Evolutionary conservation across 2,329 filamentous ascomycete genomes (phyloP).

Genomic region (Metarhizium rileyi): DNA sequence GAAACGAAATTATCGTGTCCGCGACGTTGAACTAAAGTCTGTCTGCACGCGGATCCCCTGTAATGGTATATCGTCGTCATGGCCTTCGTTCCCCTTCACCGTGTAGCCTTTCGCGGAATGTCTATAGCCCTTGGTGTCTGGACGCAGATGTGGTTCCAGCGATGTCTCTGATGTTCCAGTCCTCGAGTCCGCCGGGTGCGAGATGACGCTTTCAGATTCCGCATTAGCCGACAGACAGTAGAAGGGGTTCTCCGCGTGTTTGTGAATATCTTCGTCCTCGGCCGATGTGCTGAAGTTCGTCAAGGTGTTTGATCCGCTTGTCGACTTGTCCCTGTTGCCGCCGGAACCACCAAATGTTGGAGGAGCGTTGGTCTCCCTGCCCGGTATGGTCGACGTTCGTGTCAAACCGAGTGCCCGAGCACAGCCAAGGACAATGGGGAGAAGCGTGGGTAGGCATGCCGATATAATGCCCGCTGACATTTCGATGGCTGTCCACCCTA

Average conservation of each 20-base stretch:
- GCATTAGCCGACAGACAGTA: constrained; percentile 24
- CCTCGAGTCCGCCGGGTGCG: neutral
- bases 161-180: neutral
- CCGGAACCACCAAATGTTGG: constrained; percentile 15
- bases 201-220: constrained; percentile 14
- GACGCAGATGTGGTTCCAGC: constrained; percentile 18
- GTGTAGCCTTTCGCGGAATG: constrained; percentile 23
- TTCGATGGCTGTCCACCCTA: constrained; percentile 39
- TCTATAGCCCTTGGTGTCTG: constrained; percentile 21
- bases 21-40: constrained; percentile 21
- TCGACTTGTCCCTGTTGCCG: constrained; percentile 5
- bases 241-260: constrained; percentile 13
- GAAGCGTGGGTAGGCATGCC: constrained; percentile 42
- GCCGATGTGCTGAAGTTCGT: constrained; percentile 8
- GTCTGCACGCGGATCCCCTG: constrained; percentile 29
- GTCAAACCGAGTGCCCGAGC: constrained; percentile 32
- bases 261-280: constrained; percentile 7
- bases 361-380: constrained; percentile 14
- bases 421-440: constrained; percentile 31
- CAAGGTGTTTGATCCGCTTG: constrained; percentile 11
- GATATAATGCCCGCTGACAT: constrained; percentile 41
- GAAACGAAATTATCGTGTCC: neutral
- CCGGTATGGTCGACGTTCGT: constrained; percentile 11
- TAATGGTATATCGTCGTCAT: constrained; percentile 28
- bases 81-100: constrained; percentile 15